Percentiles rank a stretch among this genome's conserved stretches.
Evolutionary conservation across 352 stramenopile genomes (phyloP).

Genomic region (Phytophthora capsici): DNA sequence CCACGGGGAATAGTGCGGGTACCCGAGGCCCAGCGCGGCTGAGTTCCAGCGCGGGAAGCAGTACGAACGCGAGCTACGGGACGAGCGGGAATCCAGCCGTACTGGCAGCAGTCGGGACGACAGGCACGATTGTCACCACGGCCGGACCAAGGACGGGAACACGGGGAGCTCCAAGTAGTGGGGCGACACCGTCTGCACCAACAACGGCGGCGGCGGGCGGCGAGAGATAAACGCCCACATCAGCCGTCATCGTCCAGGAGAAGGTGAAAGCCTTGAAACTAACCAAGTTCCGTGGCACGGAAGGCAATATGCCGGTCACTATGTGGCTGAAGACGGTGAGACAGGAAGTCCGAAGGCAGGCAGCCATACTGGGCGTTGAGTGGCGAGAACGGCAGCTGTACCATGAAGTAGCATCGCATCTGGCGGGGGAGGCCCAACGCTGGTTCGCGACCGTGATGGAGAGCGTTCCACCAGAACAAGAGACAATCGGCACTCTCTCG

Average conservation of each 20-base stretch:
- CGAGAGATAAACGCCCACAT: too few relatives aligned
- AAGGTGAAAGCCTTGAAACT: conserved; percentile 6
- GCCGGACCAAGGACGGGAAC: too few relatives aligned
- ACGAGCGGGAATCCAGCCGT: too few relatives aligned
- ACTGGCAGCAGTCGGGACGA: too few relatives aligned
- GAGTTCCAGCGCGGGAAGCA: too few relatives aligned
- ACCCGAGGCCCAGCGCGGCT: too few relatives aligned
- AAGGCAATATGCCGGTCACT: conserved; percentile 3
- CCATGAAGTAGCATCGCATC: conserved; percentile 6
- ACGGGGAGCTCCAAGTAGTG: too few relatives aligned
- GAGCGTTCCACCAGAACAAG: conserved; percentile 2
- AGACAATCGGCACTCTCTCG: not conserved
- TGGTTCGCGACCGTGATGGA: conserved; percentile 11
- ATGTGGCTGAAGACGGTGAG: conserved; percentile 5
- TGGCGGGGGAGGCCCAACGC: not conserved
- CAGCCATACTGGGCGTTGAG: not conserved
- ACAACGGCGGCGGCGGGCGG: too few relatives aligned
- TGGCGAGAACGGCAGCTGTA: conserved; percentile 1
- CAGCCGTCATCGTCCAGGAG: not conserved
- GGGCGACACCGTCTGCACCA: too few relatives aligned
- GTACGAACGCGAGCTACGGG: too few relatives aligned
- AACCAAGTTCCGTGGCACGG: not conserved
- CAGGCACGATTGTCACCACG: too few relatives aligned
- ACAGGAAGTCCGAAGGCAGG: not conserved
- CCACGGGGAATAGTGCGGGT: too few relatives aligned